Evolutionary conservation across 257 asterid genomes (phyloP), one percentile per base, ranked within the genome.

Genomic region (Eucommia ulmoides): DNA sequence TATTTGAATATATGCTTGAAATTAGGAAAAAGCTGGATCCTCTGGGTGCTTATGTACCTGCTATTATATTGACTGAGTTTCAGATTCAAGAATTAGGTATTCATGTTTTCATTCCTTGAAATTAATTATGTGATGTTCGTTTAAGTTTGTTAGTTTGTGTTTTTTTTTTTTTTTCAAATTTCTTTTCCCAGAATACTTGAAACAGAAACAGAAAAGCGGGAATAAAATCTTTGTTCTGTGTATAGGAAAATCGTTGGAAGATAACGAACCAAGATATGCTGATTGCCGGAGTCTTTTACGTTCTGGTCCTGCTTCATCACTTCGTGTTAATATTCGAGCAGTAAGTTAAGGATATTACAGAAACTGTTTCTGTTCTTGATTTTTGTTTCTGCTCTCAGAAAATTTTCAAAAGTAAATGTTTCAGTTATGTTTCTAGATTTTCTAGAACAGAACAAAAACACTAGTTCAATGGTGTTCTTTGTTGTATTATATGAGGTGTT

Each of bases 11-110:
- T 12, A 29, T 12, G 12, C 38, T 29, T 29, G 38, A 29, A 12
- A 54, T 54, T 57, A 89, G 96, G 96, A 89, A 89, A 74, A 86
- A 61, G 81, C 96, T 89, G 56, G 98, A 89, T 60, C 98, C 98
- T 0, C 72, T 89, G 3, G 98, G 82, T 64, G 62, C 94, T 52
- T 89, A 89, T 61, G 56, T 89, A 67, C 98, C 98, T 12, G 92
- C 96, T 60, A 86, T 89, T 64, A 63, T 85, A 57, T 56, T 89
- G 71, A 78, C 96, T 8, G 92, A 67, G 81, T 22, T 82, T 75
- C 96, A 89, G 74, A 89, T 89, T 57, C 74, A 73, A 70, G 96
- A 89, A 67, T 57, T 89, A 68, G 98, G 98, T 89, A 68, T 70
- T 29, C n/a, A n/a, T n/a, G n/a, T n/a, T n/a, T n/a, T n/a, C n/a